Evolutionary conservation across 2,329 filamentous ascomycete genomes (phyloP), one percentile per base, ranked within the genome.

Genomic region (Monilinia laxa): DNA sequence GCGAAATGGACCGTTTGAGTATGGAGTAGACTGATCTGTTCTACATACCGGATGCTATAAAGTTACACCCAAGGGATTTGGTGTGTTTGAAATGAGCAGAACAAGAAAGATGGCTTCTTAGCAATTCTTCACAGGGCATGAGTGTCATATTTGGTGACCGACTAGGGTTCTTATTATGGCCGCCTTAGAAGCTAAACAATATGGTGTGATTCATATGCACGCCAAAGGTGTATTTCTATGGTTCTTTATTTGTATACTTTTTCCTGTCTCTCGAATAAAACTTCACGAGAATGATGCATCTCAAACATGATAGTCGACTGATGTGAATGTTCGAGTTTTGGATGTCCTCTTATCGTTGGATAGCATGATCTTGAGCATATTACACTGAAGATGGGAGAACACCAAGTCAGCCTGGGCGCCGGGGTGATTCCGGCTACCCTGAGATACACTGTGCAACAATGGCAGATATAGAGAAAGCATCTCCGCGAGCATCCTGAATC

Each of bases 111-210:
- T 60, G 57, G 57, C 57, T 60, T 35, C 14, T 35, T 38, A 11
- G 18, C 28, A 49, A 51, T 51, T 38, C 14, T 25, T 49, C 45
- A 31, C 42, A 49, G 20, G 11, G 23, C 20, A 38, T 38, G 20
- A 51, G 28, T 51, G 45, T 51, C 57, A 60, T 60, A 45, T 60
- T 60, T 25, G 45, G 58, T 35, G 45, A 25, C 58, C n/a, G 23
- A 35, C 38, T 16, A 51, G 45, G 45, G 14, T 31, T n/a, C 58
- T 62, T 35, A 51, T 25, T 62, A 12, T 20, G 38, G 20, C 31
- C 14, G 47, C 9, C n/a, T 20, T 51, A 20, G 28, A 11, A 51
- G 14, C 25, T 38, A 20, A 5, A 42, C 45, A 51, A 38, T 60
- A 60, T 51, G 31, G 2, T 14, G 31, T 38, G 45, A 25, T 51